These are phyloP conservation scores for Cylindrodendrum hubeiense DNA, from an alignment of 2,329 filamentous ascomycete genomes.

Conservation along the genomic window DNA sequence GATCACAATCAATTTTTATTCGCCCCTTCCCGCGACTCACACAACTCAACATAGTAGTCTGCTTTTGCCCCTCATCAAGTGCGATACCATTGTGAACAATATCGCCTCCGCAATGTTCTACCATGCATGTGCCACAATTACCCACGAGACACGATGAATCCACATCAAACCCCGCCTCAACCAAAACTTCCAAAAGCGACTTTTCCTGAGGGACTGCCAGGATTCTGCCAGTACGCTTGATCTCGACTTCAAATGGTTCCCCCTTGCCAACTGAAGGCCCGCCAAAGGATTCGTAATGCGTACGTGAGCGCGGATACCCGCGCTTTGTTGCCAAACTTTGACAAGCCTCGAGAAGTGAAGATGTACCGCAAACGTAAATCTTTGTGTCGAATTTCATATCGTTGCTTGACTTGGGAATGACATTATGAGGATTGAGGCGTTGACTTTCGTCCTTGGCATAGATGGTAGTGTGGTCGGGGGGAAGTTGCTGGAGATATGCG, in stretches of 20 bases:
- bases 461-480: background rate
- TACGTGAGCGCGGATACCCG: background rate
- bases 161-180: slow-evolving; percentile 27
- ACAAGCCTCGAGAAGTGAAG: background rate
- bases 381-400: background rate
- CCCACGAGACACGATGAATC: slow-evolving; percentile 32
- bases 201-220: background rate
- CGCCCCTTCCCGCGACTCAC: slow-evolving; percentile 32
- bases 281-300: background rate
- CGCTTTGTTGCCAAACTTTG: background rate
- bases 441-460: background rate
- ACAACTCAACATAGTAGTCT: slow-evolving; percentile 23
- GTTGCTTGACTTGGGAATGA: background rate
- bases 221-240: background rate
- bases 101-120: slow-evolving; percentile 24
- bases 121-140: slow-evolving; percentile 34
- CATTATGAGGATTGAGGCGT: background rate
- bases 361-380: background rate
- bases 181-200: background rate
- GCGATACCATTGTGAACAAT: slow-evolving; percentile 31
- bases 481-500: background rate
- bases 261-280: background rate
- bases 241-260: background rate
- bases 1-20: background rate
- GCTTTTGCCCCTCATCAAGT: slow-evolving; percentile 31